These are phyloP conservation scores for Suillus weaverae DNA, from an alignment of 768 basidiomycete genomes.

Conservation along the genomic window DNA sequence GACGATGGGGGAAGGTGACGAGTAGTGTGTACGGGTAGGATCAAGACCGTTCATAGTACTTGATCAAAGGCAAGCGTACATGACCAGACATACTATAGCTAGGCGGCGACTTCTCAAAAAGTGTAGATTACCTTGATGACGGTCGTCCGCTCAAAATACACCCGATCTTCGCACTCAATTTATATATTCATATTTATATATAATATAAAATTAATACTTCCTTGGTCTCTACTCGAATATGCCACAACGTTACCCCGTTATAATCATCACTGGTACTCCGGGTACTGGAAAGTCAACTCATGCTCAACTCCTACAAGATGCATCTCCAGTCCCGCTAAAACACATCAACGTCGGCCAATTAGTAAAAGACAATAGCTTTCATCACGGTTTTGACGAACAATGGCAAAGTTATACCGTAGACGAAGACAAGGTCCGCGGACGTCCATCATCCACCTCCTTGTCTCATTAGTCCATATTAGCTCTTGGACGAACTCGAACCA, in stretches of 20 bases:
- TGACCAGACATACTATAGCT: no score
- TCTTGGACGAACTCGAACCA: constrained; percentile 86
- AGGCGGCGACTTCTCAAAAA: constrained; percentile 4
- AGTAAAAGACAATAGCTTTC: constrained; percentile 80
- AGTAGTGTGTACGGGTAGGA: background rate
- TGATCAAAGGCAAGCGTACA: background rate
- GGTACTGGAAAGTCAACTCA: constrained; percentile 97
- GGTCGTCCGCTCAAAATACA: background rate
- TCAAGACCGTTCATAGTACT: background rate
- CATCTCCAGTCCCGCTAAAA: constrained; percentile 66
- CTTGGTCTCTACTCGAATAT: background rate
- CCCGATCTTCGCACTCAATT: background rate
- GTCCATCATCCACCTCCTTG: background rate
- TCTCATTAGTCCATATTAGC: constrained; percentile 39
- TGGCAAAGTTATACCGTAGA: constrained; percentile 95
- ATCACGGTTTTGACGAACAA: constrained; percentile 87
- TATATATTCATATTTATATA: no score
- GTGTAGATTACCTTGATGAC: constrained; percentile 9
- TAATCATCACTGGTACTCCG: constrained; percentile 88
- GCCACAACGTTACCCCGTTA: constrained; percentile 32
- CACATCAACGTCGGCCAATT: constrained; percentile 91
- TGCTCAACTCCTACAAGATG: constrained; percentile 75
- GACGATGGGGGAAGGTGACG: constrained; percentile 22
- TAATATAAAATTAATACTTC: no score
- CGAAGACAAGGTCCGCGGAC: constrained; percentile 81